These are phyloP conservation scores for Starmera quercuum DNA, from an alignment of 805 yeast genomes.

Conservation along the genomic window DNA sequence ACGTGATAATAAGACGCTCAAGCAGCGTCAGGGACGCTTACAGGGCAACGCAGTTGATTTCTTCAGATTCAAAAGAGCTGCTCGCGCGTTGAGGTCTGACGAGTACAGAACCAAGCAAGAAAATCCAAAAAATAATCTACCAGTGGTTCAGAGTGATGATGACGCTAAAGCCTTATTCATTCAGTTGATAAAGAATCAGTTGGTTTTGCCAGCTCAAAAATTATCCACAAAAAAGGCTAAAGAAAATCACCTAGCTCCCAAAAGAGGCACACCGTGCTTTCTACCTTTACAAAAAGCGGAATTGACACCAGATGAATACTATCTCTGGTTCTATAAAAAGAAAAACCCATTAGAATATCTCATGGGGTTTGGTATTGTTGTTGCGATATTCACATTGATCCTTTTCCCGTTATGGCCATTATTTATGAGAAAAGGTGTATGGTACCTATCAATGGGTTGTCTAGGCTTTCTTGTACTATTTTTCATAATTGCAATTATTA, in stretches of 20 bases:
- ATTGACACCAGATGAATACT: conserved; percentile 61
- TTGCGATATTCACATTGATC: conserved; percentile 58
- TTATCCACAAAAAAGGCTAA: conserved; percentile 62
- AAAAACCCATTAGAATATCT: conserved; percentile 40
- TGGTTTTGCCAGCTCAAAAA: conserved; percentile 72
- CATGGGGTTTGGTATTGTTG: conserved; percentile 34
- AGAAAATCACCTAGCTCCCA: conserved; percentile 54
- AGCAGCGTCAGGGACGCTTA: conserved; percentile 75
- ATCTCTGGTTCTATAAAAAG: conserved; percentile 75
- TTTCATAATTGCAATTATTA: conserved; percentile 69
- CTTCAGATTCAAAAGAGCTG: conserved; percentile 79
- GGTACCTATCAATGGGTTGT: conserved; percentile 77
- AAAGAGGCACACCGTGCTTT: conserved; percentile 56
- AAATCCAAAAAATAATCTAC: conserved; percentile 39
- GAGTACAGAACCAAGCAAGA: conserved; percentile 53
- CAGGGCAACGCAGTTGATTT: conserved; percentile 70
- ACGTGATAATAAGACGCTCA: conserved; percentile 57
- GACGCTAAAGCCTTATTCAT: conserved; percentile 60
- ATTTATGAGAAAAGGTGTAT: conserved; percentile 82
- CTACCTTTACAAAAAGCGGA: conserved; percentile 49
- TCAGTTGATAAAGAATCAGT: conserved; percentile 59
- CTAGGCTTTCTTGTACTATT: conserved; percentile 69
- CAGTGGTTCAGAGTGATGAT: conserved; percentile 40
- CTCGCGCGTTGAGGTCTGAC: conserved; percentile 67
- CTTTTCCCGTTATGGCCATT: conserved; percentile 95